Evolutionary conservation across 2,329 filamentous ascomycete species (phyloP).

Genomic region (Fusarium staphyleae): DNA sequence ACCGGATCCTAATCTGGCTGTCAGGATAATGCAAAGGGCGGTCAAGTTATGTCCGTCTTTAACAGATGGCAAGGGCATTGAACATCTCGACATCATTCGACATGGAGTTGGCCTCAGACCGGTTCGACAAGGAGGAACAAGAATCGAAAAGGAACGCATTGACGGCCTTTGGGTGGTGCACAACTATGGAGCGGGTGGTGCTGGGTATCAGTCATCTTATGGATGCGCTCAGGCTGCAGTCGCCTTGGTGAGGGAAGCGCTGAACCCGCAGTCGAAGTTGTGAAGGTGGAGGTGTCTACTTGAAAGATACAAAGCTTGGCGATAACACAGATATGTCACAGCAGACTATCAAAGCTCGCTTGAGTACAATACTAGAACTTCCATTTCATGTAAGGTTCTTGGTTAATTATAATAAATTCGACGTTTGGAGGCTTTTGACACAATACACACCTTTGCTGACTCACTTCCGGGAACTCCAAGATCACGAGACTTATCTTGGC

Average conservation of each 20-base stretch:
- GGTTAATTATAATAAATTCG: no score
- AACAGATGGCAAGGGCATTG: slow-evolving; percentile 69
- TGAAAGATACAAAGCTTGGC: no score
- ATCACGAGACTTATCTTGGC: neutral
- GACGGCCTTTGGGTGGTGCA: slow-evolving; percentile 72
- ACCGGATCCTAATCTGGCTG: slow-evolving; percentile 76
- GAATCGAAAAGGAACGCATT: slow-evolving; percentile 67
- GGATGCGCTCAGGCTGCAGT: slow-evolving; percentile 7
- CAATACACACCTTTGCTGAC: no score
- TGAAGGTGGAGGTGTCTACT: neutral
- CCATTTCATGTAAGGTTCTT: no score
- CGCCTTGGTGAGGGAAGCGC: slow-evolving; percentile 1
- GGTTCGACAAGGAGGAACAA: slow-evolving; percentile 72
- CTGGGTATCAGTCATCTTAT: neutral
- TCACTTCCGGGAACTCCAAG: neutral
- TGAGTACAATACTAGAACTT: no score
- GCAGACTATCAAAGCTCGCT: no score
- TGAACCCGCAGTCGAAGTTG: neutral
- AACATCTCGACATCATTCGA: slow-evolving; percentile 75
- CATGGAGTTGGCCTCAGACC: slow-evolving; percentile 85
- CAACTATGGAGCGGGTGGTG: slow-evolving; percentile 65
- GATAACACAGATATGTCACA: no score
- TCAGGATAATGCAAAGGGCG: slow-evolving; percentile 80
- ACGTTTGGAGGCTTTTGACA: neutral
- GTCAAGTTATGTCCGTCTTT: slow-evolving; percentile 70